Evolutionary conservation across 2,329 filamentous ascomycete species (phyloP).

Genomic region (Monosporascus sp.): DNA sequence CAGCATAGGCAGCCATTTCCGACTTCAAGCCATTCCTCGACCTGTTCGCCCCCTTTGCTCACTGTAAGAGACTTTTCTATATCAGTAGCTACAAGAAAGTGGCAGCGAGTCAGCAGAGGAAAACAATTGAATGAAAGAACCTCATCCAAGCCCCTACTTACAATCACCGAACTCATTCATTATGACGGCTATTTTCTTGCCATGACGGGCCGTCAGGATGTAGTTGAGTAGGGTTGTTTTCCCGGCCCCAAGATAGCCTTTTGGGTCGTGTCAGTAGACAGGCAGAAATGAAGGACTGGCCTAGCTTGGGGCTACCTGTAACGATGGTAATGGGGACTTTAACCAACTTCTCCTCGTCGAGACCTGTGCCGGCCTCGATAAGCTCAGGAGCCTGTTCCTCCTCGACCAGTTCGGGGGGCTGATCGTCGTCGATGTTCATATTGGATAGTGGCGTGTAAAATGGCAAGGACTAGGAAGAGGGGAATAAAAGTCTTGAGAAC

Average conservation of each 20-base stretch:
- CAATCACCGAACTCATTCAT: slow-evolving; percentile 89
- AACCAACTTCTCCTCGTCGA: slow-evolving; percentile 45
- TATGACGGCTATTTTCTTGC: slow-evolving; percentile 97
- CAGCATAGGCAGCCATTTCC: slow-evolving; percentile 98
- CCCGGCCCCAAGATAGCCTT: slow-evolving; percentile 89
- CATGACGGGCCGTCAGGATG: slow-evolving; percentile 89
- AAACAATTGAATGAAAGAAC: too few relatives aligned
- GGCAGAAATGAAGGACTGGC: background rate
- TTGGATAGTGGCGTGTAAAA: slow-evolving; percentile 5
- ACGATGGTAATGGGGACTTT: slow-evolving; percentile 85
- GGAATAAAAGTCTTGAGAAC: background rate
- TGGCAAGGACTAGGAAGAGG: background rate
- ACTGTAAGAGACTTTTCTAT: slow-evolving; percentile 96
- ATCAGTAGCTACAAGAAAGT: slow-evolving; percentile 61
- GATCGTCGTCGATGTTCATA: slow-evolving; percentile 64
- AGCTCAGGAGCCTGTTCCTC: slow-evolving; percentile 22
- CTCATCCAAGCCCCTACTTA: slow-evolving; percentile 36
- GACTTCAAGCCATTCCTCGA: slow-evolving; percentile 92
- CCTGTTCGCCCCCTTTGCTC: slow-evolving; percentile 74
- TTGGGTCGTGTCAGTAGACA: slow-evolving; percentile 2
- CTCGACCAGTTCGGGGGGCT: slow-evolving; percentile 60
- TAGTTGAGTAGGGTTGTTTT: slow-evolving; percentile 96
- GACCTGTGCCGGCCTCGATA: slow-evolving; percentile 23
- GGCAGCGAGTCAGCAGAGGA: slow-evolving; percentile 5
- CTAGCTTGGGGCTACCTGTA: slow-evolving; percentile 51